Evolutionary conservation across 352 stramenopile species (phyloP).

Genomic region (Achlya hypogyna): DNA sequence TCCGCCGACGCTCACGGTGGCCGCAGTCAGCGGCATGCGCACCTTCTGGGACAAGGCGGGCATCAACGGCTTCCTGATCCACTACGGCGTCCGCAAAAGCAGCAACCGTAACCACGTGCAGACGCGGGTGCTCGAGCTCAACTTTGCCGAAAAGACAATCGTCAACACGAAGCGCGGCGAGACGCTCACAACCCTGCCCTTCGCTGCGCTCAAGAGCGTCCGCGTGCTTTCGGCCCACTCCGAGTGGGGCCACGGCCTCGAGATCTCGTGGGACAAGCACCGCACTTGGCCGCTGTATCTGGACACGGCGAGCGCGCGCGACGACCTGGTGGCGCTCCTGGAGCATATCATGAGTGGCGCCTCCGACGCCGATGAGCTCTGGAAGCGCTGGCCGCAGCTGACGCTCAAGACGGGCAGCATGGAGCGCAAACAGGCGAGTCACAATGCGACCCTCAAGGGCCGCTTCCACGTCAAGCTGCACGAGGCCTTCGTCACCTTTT

Average conservation of each 20-base stretch:
- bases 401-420: slow-evolving; percentile 64
- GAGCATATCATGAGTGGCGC: slow-evolving; percentile 50
- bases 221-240: slow-evolving; percentile 15
- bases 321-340: slow-evolving; percentile 63
- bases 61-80: slow-evolving; percentile 72
- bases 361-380: slow-evolving; percentile 51
- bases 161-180: slow-evolving; percentile 69
- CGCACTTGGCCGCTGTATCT: slow-evolving; percentile 72
- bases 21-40: neutral
- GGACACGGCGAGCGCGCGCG: slow-evolving; percentile 55
- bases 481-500: slow-evolving; percentile 73
- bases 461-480: slow-evolving; percentile 68
- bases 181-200: slow-evolving; percentile 64
- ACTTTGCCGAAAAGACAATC: slow-evolving; percentile 80
- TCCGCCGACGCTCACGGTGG: neutral
- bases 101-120: slow-evolving; percentile 70
- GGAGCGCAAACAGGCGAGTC: slow-evolving; percentile 35
- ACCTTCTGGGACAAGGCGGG: slow-evolving; percentile 65
- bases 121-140: slow-evolving; percentile 75
- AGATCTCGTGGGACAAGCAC: slow-evolving; percentile 56
- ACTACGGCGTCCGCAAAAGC: slow-evolving; percentile 75
- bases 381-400: slow-evolving; percentile 54
- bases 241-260: slow-evolving; percentile 51
- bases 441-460: slow-evolving; percentile 66
- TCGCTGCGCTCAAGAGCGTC: slow-evolving; percentile 51